These are phyloP conservation scores for Curvularia sp. DNA, from an alignment of 2,329 filamentous ascomycete genomes.

Conservation along the genomic window DNA sequence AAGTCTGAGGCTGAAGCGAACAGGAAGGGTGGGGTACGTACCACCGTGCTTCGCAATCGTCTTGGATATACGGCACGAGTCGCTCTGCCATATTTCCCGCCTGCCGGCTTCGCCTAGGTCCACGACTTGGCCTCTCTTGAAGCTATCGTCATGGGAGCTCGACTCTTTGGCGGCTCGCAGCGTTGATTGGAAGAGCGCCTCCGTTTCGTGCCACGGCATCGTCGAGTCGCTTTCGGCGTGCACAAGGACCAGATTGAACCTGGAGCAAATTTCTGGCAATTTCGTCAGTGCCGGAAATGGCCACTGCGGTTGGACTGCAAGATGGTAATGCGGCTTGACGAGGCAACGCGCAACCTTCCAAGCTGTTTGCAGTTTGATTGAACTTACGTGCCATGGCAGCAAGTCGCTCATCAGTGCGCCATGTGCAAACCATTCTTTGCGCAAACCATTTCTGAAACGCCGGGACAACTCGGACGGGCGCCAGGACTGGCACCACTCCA, in stretches of 20 bases:
- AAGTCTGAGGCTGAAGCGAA: conserved; percentile 3
- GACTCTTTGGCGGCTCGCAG: conserved; percentile 33
- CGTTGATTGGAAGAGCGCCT: conserved; percentile 41
- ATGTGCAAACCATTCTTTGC: conserved; percentile 74
- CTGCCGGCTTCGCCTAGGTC: conserved; percentile 46
- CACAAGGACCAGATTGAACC: conserved; percentile 40
- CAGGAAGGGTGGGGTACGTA: conserved; percentile 25
- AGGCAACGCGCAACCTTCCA: conserved; percentile 2
- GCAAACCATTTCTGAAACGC: conserved; percentile 69
- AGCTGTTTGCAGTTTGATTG: not conserved
- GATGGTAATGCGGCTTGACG: not conserved
- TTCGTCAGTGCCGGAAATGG: conserved; percentile 15
- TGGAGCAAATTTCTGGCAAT: conserved; percentile 22
- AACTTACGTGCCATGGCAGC: conserved; percentile 58
- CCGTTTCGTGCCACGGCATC: conserved; percentile 47
- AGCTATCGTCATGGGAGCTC: conserved; percentile 18
- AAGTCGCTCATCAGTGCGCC: conserved; percentile 75
- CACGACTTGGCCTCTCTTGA: conserved; percentile 28
- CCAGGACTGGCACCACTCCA: conserved; percentile 77
- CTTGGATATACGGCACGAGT: conserved; percentile 39
- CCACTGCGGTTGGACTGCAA: not conserved
- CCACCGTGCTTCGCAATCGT: conserved; percentile 48
- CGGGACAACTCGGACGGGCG: conserved; percentile 73
- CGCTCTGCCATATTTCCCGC: conserved; percentile 41
- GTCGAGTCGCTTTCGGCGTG: conserved; percentile 46